Evolutionary conservation across 371 early-diverging fungal species (phyloP).

Genomic region (Mucor circinelloides): DNA sequence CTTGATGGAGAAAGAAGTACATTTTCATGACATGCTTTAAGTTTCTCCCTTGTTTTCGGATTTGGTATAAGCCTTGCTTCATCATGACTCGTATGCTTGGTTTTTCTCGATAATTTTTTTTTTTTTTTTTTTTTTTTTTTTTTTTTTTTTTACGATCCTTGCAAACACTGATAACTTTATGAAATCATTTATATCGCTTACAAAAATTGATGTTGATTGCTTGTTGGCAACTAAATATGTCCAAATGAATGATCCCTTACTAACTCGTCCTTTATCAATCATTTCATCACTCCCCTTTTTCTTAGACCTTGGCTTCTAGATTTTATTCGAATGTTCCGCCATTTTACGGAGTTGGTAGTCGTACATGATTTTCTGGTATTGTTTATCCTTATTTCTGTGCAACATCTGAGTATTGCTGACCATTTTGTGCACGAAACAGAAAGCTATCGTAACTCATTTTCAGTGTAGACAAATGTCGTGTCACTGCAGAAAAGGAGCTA

Average conservation of each 20-base stretch:
- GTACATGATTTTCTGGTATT: neutral
- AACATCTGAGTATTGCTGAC: neutral
- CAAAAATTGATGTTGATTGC: too few species aligned
- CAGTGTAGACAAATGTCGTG: too few species aligned
- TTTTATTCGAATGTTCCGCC: slow-evolving; percentile 7
- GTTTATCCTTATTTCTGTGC: neutral
- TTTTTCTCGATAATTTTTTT: neutral
- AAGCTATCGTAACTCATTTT: too few species aligned
- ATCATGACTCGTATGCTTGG: neutral
- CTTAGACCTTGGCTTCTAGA: neutral
- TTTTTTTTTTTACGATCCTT: too few species aligned
- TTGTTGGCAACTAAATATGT: too few species aligned
- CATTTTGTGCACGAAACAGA: neutral
- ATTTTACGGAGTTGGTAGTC: neutral
- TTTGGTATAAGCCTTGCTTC: neutral
- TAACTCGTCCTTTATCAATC: too few species aligned
- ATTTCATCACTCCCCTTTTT: neutral
- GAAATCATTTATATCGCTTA: too few species aligned
- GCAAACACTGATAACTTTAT: too few species aligned
- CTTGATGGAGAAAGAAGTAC: neutral
- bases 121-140: neutral
- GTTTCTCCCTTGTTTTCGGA: neutral
- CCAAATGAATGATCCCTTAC: neutral
- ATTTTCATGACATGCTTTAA: neutral
- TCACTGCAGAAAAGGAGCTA: too few species aligned